phyloP scores from a whole-genome alignment of 805 yeast species.

The Candida awuae region DNA sequence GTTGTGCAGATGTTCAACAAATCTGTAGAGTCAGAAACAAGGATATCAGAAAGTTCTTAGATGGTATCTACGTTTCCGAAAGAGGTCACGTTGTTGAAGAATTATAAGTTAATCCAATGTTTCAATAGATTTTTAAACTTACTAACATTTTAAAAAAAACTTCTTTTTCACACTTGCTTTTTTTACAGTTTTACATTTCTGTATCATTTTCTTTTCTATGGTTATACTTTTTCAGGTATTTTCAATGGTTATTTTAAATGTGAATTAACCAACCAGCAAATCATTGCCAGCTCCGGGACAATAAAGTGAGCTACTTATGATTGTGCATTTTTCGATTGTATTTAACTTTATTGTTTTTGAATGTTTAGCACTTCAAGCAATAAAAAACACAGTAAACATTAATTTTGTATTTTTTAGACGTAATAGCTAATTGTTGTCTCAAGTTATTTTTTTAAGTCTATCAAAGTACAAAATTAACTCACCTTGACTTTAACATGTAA shows the following conservation, averaged over 20 bases:
- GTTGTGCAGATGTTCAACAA: slow-evolving; percentile 98
- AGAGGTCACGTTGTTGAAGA: slow-evolving; percentile 74
- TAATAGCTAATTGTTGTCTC: no score
- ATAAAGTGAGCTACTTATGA: slow-evolving; percentile 28
- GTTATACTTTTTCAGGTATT: slow-evolving; percentile 1
- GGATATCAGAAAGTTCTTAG: slow-evolving; percentile 99
- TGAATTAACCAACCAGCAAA: slow-evolving; percentile 18
- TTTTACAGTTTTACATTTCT: slow-evolving; percentile 1
- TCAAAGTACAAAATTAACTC: no score
- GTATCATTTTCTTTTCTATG: slow-evolving; percentile 1
- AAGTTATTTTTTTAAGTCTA: no score
- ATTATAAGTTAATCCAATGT: slow-evolving; percentile 10
- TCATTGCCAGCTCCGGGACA: slow-evolving; percentile 27
- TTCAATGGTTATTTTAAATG: background rate
- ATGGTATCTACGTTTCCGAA: slow-evolving; percentile 99
- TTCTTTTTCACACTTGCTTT: background rate
- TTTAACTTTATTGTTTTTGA: slow-evolving; percentile 4
- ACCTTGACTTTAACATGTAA: no score
- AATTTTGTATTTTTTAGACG: background rate
- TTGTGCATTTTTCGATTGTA: slow-evolving; percentile 20
- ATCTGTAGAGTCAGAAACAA: slow-evolving; percentile 98
- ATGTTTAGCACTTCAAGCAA: slow-evolving; percentile 8
- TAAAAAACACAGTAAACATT: background rate
- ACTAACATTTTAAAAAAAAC: background rate
- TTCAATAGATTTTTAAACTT: background rate